These are phyloP conservation scores for Pseudisothecium myosuroides DNA, from an alignment of 225 moss, liverwort and hornwort genomes.

Conservation along the genomic window DNA sequence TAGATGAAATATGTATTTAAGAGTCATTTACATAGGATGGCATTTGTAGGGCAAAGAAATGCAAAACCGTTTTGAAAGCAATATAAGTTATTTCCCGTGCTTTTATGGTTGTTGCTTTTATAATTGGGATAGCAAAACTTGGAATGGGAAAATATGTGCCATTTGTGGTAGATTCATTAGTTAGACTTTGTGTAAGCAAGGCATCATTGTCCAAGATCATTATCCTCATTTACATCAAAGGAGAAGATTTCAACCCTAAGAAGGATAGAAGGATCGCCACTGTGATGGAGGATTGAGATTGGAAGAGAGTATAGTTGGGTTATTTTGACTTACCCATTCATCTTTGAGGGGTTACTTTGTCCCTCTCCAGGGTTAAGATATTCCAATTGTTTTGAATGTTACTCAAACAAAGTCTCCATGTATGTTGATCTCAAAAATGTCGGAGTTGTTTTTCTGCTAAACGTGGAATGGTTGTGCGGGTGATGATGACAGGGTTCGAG, in stretches of 20 bases:
- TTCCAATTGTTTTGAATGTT: neutral
- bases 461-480: neutral
- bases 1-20: neutral
- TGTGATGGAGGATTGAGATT: neutral
- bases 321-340: neutral
- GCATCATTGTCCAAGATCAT: neutral
- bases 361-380: neutral
- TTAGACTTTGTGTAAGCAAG: neutral
- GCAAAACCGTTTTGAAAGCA: neutral
- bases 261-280: fast-evolving
- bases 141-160: neutral
- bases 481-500: neutral
- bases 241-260: neutral
- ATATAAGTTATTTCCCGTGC: fast-evolving
- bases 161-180: neutral
- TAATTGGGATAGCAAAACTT: neutral
- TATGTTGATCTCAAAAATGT: neutral
- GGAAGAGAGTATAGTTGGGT: neutral
- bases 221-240: neutral
- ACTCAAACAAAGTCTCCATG: neutral
- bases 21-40: neutral
- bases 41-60: neutral
- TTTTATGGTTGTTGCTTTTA: neutral
- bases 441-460: neutral
- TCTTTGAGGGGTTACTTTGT: neutral